Evolutionary conservation across 2,329 filamentous ascomycete genomes (phyloP).

Genomic region (Phialophora macrospora): DNA sequence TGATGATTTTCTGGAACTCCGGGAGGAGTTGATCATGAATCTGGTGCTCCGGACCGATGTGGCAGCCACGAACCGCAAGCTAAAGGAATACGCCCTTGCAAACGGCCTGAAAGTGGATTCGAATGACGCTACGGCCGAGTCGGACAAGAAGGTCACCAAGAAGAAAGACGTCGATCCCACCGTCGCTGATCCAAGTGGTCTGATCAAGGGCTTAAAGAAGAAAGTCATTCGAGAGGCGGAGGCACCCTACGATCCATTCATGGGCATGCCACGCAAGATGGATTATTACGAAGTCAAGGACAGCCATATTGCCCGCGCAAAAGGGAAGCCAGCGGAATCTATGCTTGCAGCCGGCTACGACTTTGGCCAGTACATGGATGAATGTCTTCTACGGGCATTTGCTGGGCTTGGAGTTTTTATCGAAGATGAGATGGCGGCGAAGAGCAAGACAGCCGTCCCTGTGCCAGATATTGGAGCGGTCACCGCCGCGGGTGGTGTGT

Average conservation of each 20-base stretch:
- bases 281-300: conserved; percentile 72
- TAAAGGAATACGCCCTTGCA: conserved; percentile 73
- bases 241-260: conserved; percentile 86
- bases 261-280: conserved; percentile 70
- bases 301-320: conserved; percentile 74
- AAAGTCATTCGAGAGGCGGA: conserved; percentile 65
- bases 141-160: conserved; percentile 62
- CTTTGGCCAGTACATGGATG: conserved; percentile 77
- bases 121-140: conserved; percentile 70
- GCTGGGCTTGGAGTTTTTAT: conserved; percentile 86
- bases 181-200: conserved; percentile 45
- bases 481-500: conserved; percentile 20
- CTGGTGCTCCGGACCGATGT: conserved; percentile 74
- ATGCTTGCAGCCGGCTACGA: conserved; percentile 80
- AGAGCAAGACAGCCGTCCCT: conserved; percentile 27
- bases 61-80: conserved; percentile 63
- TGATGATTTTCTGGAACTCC: conserved; percentile 93
- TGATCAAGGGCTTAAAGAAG: conserved; percentile 80
- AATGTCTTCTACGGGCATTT: conserved; percentile 87
- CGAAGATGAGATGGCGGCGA: conserved; percentile 66
- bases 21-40: conserved; percentile 89
- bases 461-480: conserved; percentile 13
- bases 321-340: conserved; percentile 66
- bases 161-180: conserved; percentile 29
- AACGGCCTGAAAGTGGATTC: conserved; percentile 68